phyloP scores from a whole-genome alignment of 495 filamentous ascomycete species.

The Hyaloscypha bicolor region DNA sequence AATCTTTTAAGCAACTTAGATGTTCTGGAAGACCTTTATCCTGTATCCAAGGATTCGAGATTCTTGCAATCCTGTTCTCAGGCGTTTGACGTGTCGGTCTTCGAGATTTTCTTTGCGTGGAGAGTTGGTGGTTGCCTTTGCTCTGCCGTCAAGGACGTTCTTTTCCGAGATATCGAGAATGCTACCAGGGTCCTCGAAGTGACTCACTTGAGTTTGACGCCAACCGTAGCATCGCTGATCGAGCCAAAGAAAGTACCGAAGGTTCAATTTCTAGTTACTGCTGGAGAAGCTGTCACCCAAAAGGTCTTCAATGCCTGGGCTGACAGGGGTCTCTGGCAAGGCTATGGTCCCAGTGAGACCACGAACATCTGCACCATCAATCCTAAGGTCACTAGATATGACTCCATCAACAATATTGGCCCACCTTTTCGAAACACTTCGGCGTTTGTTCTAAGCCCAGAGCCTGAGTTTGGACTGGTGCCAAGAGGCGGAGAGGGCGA shows the following conservation, averaged over 20 bases:
- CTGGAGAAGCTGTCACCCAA: constrained; percentile 71
- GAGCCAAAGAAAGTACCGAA: constrained; percentile 61
- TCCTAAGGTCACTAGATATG: constrained; percentile 43
- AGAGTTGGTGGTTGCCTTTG: constrained; percentile 71
- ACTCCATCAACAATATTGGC: constrained; percentile 62
- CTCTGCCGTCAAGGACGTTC: constrained; percentile 62
- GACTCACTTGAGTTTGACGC: constrained; percentile 78
- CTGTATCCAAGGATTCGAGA: constrained; percentile 45
- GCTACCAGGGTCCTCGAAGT: constrained; percentile 58
- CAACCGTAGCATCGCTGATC: constrained; percentile 71
- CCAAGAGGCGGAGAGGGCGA: constrained; percentile 74
- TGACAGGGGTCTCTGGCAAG: constrained; percentile 66
- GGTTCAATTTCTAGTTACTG: constrained; percentile 68
- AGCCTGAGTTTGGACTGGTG: constrained; percentile 46
- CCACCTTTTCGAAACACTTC: constrained; percentile 70
- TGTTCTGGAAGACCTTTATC: constrained; percentile 61
- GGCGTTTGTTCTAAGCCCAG: constrained; percentile 61
- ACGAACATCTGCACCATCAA: constrained; percentile 75
- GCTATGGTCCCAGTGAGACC: constrained; percentile 72
- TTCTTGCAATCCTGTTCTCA: constrained; percentile 74
- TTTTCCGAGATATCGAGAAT: constrained; percentile 65
- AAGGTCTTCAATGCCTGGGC: constrained; percentile 68
- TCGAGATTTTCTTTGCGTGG: constrained; percentile 82
- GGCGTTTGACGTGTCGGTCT: constrained; percentile 77
- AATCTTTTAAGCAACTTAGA: constrained; percentile 71